These are phyloP conservation scores for Eimeria brunetti DNA, from an alignment of 169 alveolate genomes.

Conservation along the genomic window DNA sequence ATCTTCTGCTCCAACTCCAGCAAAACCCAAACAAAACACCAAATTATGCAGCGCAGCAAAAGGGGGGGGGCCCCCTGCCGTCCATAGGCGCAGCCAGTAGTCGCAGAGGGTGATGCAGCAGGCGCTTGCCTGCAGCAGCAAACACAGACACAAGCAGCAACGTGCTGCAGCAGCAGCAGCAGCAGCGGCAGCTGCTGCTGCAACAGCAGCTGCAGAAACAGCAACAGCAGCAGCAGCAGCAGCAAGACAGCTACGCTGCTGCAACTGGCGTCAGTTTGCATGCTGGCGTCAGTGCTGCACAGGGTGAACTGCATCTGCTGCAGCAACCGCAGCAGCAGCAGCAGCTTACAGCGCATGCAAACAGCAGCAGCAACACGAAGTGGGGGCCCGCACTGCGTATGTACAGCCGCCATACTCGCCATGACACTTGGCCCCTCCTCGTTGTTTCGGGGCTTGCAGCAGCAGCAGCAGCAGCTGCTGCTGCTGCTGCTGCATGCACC, in stretches of 20 bases:
- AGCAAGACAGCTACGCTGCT: neutral
- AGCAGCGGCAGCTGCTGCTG: neutral
- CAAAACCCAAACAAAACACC: neutral
- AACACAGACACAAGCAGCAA: neutral
- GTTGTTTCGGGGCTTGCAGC: constrained; percentile 40
- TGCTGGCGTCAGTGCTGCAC: neutral
- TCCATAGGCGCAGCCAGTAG: constrained; percentile 52
- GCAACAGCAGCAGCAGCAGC: neutral
- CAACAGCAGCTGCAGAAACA: neutral
- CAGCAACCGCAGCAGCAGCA: neutral
- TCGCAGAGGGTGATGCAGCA: constrained; percentile 29
- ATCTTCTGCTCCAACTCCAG: neutral
- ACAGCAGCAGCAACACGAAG: constrained; percentile 14
- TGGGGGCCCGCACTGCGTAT: constrained; percentile 56
- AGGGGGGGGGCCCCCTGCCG: constrained; percentile 45
- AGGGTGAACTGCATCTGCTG: constrained; percentile 14
- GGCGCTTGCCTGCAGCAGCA: constrained; percentile 46
- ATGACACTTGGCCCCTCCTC: constrained; percentile 11
- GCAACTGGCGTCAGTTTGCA: neutral
- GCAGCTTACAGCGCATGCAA: constrained; percentile 46
- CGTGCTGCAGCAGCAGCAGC: constrained; percentile 26
- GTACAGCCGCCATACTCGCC: constrained; percentile 49
- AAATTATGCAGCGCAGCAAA: neutral
- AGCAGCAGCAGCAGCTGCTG: neutral
- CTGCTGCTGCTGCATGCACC: too few species aligned